Evolutionary conservation across 2,329 filamentous ascomycete species (phyloP).

Genomic region (Chaetomiaceae sp.): DNA sequence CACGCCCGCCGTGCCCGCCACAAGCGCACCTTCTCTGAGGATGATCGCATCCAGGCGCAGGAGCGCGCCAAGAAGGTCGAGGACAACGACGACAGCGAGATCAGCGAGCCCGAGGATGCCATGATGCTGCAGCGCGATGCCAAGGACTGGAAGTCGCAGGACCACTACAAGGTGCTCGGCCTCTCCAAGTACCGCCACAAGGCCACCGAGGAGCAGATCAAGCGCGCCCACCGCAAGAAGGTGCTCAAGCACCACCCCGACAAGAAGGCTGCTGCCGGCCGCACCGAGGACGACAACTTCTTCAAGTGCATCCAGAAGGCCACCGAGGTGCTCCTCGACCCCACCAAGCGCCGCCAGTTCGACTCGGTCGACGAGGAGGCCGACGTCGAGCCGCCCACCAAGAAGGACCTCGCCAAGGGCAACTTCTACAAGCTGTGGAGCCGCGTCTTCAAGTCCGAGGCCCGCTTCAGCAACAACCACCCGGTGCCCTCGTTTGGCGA

Average conservation of each 20-base stretch:
- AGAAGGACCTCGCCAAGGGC: conserved; percentile 76
- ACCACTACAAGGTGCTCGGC: conserved; percentile 96
- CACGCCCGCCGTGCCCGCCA: conserved; percentile 93
- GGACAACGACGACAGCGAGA: conserved; percentile 79
- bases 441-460: conserved; percentile 85
- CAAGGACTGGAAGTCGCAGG: conserved; percentile 99
- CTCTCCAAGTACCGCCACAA: conserved; percentile 86
- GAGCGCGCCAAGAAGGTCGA: conserved; percentile 94
- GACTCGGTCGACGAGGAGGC: conserved; percentile 95
- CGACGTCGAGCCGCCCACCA: conserved; percentile 84
- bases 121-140: conserved; percentile 88
- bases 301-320: conserved; percentile 99
- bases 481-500: conserved; percentile 84
- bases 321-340: conserved; percentile 87
- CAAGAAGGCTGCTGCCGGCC: conserved; percentile 91
- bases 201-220: conserved; percentile 97
- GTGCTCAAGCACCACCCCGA: conserved; percentile 98
- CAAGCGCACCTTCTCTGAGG: conserved; percentile 96
- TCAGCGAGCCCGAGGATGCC: conserved; percentile 89
- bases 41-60: conserved; percentile 94
- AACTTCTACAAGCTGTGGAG: conserved; percentile 96
- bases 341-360: conserved; percentile 86
- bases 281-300: conserved; percentile 90
- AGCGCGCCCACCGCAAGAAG: conserved; percentile 98
- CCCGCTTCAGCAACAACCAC: conserved; percentile 84